Base-by-base conservation (phyloP, 176 grass and related monocot species). In the Triticum monococcum region DNA sequence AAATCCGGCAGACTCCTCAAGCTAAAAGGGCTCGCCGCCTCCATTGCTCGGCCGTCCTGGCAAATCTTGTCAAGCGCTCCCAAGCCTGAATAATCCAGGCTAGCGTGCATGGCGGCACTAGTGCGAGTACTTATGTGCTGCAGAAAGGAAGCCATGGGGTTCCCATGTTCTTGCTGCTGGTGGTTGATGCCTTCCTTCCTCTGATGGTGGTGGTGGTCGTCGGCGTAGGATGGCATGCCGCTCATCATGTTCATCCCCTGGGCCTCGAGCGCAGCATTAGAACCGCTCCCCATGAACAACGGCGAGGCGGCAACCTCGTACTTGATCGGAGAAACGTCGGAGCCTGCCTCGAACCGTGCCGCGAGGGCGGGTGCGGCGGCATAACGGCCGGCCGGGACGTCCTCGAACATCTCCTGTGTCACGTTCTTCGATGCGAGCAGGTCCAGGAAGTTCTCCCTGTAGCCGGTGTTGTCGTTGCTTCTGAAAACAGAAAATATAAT, bases 401-500 rank as follows among this genome's bases (percentile, higher is more conserved):
- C 84, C 41, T 83, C 87, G 61, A 89, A 86, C 84, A 86, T 83
- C 35, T 89, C 87, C 24, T 75, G 79, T 13, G 87, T 84, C 71
- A 89, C 68, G 77, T 79, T 88, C 84, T 97, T 91, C 25, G 91
- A 83, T 23, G 80, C 83, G 36, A 95, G 93, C 71, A 92, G 93
- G 12, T 94, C 93, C 5, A 98, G 87, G 72, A 95, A 92, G 84
- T 98, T 91, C 81, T 91, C 89, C 68, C 62, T 91, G 77, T 91
- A 91, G 69, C 67, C 77, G 40, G 35, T 61, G 85, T 31, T 84
- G 75, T 46, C 70, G n/a, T 83, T 87, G 66, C 75, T 81, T 68
- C 85, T 84, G 89, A 50, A 84, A 75, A 48, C 62, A 35, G 0
- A 18, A 74, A 61, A 16, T 14, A 37, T 63, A 31, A 4, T 37